Base-by-base conservation (phyloP, 2,329 filamentous ascomycete species). In the Akanthomyces uredinophilus region DNA sequence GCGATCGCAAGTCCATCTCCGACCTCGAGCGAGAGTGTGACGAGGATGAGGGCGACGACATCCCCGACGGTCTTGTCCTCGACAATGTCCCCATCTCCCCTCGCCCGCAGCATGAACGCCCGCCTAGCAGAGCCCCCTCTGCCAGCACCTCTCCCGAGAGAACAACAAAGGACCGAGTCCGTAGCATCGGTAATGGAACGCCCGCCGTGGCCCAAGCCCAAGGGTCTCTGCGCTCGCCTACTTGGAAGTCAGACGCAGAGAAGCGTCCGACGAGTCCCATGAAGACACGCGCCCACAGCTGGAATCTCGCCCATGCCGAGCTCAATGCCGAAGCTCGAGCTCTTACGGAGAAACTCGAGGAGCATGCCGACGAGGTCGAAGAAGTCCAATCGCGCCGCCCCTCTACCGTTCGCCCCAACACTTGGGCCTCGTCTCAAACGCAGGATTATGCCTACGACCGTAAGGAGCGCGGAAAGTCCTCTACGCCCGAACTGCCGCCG, bases 21-120 rank as follows among this genome's bases (percentile, higher is more conserved):
- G 86, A 93, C 68, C 78, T 92, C 58, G 91, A 95, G 71, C 83
- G 85, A 60, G 90, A 94, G 70, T 93, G 83, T 64, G 87, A 91
- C 67, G 85, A 88, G 56, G 89, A 93, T 67, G 88, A 92, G 60
- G 87, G 85, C 58, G 88, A 87, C 60, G 89, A 92, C 69, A 87
- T 95, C 35, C 91, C 91, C 0, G 90, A 93, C 29, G 90, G 91
- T 60, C 83, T 90, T 27, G 82, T 92, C 58, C 83, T 95, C 52
- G 90, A 91, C 75, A 95, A 95, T 66, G 87, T 95, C 2, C 91
- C 91, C 5, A 85, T 95, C 51, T 93, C 90, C 0, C 91, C 91
- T n/a, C 81, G 86, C 2, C 86, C 85, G 1, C 77, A 78, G 1
- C 77, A 77, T 27, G 84, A 87, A 64, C 79, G 86, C 18, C 75